Base-by-base conservation (phyloP, 2,329 filamentous ascomycete species). In the Exserohilum rostratum region DNA sequence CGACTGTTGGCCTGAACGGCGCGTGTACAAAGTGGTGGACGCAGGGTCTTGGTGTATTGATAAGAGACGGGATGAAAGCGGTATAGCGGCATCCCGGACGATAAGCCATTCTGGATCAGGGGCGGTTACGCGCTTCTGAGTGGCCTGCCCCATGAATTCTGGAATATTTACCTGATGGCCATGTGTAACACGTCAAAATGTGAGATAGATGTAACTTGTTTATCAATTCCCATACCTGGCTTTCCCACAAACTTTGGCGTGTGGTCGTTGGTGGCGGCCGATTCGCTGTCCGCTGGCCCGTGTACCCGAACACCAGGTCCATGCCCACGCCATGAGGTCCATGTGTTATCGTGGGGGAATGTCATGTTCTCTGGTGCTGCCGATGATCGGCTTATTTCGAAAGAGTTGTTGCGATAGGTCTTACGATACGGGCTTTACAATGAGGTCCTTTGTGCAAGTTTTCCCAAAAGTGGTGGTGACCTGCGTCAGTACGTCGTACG, bases 241-340 rank as follows among this genome's bases (percentile, higher is more conserved):
- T 30, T 57, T 58, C 57, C 20, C 58, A 55, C 40, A 48, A 56
- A 51, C 42, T 54, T 57, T 46, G 56, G 53, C 55, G 51, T 58
- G 50, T 49, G 42, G 57, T 60, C 38, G 50, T 57, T 49, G 35
- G 30, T 48, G 22, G 46, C 35, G 31, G 48, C 40, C 64, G 59
- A 68, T 67, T 68, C 57, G 63, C 35, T 49, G 53, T 25, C 5
- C 13, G 17, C 30, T 55, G 50, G 53, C 55, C 66, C 66, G 66
- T 46, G 50, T 64, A 62, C 44, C 68, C 66, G 68, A 62, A 58
- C 61, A 53, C 62, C 55, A 56, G 54, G 57, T 48, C 47, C 37
- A 45, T 51, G 52, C 52, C 47, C n/a, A 50, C 22, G 22, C 42
- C 40, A 46, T 47, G 47, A 29, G 39, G 47, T 22, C 35, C 34